Evolutionary conservation across 805 yeast species (phyloP).

Genomic region (Suhomyces vadensis): DNA sequence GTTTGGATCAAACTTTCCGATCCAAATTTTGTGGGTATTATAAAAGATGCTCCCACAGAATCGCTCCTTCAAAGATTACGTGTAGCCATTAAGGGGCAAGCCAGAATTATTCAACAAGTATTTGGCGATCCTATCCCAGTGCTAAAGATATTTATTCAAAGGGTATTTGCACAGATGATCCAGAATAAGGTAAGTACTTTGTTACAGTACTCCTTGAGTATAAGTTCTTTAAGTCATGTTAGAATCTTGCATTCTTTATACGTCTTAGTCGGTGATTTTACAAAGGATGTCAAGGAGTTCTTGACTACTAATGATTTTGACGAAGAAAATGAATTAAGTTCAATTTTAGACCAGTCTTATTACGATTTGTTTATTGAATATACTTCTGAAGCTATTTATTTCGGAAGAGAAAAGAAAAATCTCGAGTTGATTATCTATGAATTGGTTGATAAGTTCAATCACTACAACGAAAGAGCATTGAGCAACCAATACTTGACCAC

Average conservation of each 20-base stretch:
- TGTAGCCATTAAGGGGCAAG: slow-evolving; percentile 66
- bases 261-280: slow-evolving; percentile 56
- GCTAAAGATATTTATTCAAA: slow-evolving; percentile 65
- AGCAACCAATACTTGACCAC: slow-evolving; percentile 36
- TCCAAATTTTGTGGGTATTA: slow-evolving; percentile 51
- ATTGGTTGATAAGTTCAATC: slow-evolving; percentile 47
- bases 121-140: slow-evolving; percentile 73
- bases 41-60: slow-evolving; percentile 54
- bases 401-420: slow-evolving; percentile 68
- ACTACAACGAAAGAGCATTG: slow-evolving; percentile 35
- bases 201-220: slow-evolving; percentile 60
- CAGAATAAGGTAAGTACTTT: slow-evolving; percentile 57
- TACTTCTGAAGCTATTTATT: slow-evolving; percentile 65
- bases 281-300: slow-evolving; percentile 64
- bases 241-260: slow-evolving; percentile 72
- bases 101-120: slow-evolving; percentile 69
- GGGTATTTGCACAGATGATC: slow-evolving; percentile 74
- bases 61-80: slow-evolving; percentile 52
- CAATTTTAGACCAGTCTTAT: slow-evolving; percentile 66
- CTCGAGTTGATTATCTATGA: slow-evolving; percentile 55
- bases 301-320: slow-evolving; percentile 50
- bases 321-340: slow-evolving; percentile 44
- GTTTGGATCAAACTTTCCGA: slow-evolving; percentile 63
- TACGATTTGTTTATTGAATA: slow-evolving; percentile 74
- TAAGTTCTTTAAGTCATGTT: slow-evolving; percentile 69